Base-by-base conservation (phyloP, 2,329 filamentous ascomycete genomes). In the Xylaria sp. region DNA sequence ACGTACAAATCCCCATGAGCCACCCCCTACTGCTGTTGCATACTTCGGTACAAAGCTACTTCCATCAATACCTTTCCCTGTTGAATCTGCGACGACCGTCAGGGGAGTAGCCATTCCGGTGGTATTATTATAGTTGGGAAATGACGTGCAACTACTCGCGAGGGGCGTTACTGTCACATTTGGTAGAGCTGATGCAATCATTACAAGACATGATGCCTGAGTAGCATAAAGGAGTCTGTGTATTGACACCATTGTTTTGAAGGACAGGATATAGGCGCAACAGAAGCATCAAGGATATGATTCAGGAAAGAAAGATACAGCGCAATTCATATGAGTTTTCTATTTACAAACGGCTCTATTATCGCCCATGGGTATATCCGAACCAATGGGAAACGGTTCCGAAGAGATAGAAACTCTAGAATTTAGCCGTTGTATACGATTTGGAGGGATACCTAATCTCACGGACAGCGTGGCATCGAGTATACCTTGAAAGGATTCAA, bases 1-100 rank as follows among this genome's bases (percentile, higher is more conserved):
- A 36, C 69, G 3, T 71, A 74, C 72, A 58, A 74, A 74, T 23
- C 72, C 73, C 71, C 72, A 74, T 9, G 64, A 65, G n/a, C 71
- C 69, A 28, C 68, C 70, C 0, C 72, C 71, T 23, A 72, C 66
- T 15, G 73, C 72, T 40, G 64, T 70, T 15, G 71, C 69, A 33
- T 69, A 74, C 40, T 66, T 63, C 1, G 72, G 73, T 10, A 61
- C 51, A 23, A 74, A 73, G 31, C 53, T 62, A 31, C 36, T 62
- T 11, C 69, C 72, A 46, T 74, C 73, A 13, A 68, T 33, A 3
- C 62, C 63, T 59, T 31, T 66, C 10, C 69, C 71, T 11, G 69
- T 73, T 1, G 71, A 72, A 59, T 69, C 66, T 26, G 65, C 69
- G 6, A 63, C 48, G 1, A 71, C 56, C 9, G 40, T 63, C 1